These are phyloP conservation scores for Crithidia brevicula DNA, from an alignment of 208 protist genomes.

Conservation along the genomic window DNA sequence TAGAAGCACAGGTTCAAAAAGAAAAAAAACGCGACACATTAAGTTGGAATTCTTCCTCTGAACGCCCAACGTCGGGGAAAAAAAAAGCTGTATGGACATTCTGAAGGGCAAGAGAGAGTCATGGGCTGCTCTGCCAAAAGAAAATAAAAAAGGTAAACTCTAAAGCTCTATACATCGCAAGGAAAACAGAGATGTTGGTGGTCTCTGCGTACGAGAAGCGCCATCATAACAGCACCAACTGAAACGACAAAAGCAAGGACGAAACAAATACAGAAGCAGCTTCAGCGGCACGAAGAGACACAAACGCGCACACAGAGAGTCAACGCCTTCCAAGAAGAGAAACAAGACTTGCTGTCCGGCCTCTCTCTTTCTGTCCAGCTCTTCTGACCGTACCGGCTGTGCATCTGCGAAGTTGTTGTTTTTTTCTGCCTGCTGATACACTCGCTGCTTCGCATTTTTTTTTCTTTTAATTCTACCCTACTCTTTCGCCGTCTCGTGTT, in stretches of 20 bases:
- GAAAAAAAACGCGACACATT: too few relatives aligned
- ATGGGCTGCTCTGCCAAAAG: background rate
- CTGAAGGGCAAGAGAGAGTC: background rate
- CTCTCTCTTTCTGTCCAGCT: background rate
- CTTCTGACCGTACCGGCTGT: too few relatives aligned
- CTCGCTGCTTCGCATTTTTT: conserved; percentile 5
- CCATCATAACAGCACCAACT: too few relatives aligned
- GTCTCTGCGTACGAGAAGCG: too few relatives aligned
- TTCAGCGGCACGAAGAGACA: too few relatives aligned
- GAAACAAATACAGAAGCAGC: too few relatives aligned
- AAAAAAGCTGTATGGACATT: conserved; percentile 19
- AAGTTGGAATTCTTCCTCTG: too few relatives aligned
- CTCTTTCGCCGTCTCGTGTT: background rate
- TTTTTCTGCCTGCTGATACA: conserved; percentile 12
- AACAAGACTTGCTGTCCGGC: conserved; percentile 2
- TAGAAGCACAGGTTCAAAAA: too few relatives aligned
- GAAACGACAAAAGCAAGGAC: too few relatives aligned
- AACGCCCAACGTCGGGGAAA: too few relatives aligned
- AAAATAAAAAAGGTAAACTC: background rate
- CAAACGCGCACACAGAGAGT: background rate
- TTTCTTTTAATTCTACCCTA: background rate
- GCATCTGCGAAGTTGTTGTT: too few relatives aligned
- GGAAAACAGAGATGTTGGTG: background rate
- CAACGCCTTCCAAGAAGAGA: background rate
- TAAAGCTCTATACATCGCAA: conserved; percentile 18